Conservation (phyloP, 371 early-diverging fungal species). For the Gilbertella persicaria region DNA sequence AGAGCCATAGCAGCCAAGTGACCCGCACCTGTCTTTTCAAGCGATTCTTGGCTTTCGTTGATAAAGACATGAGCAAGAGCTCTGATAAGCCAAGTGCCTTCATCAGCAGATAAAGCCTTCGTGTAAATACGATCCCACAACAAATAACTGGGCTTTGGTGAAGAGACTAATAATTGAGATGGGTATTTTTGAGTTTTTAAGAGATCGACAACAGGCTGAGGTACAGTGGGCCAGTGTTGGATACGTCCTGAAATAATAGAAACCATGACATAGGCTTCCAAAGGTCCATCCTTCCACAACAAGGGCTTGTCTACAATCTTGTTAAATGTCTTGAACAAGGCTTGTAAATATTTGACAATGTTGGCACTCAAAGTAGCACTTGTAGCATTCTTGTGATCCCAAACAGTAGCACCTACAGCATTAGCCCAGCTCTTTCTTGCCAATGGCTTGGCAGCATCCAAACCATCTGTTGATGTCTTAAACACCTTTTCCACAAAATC, state of each 20-base stretch:
- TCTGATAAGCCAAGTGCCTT: conserved; percentile 74
- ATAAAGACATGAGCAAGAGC: conserved; percentile 55
- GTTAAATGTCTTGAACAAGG: conserved; percentile 58
- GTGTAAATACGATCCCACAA: conserved; percentile 82
- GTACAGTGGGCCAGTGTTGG: conserved; percentile 43
- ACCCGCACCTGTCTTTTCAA: conserved; percentile 41
- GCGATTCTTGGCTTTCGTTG: conserved; percentile 30
- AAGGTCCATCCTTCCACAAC: conserved; percentile 65
- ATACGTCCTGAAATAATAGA: conserved; percentile 52
- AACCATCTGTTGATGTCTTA: conserved; percentile 56
- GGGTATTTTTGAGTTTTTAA: conserved; percentile 48
- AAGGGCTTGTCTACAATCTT: conserved; percentile 68
- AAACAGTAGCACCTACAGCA: conserved; percentile 48
- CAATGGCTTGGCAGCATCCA: conserved; percentile 58
- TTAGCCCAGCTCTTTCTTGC: conserved; percentile 63
- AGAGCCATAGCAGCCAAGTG: conserved; percentile 46
- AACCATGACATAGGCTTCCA: conserved; percentile 74
- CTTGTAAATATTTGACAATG: conserved; percentile 46
- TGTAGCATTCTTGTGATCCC: conserved; percentile 45
- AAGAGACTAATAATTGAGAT: conserved; percentile 28
- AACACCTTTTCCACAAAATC: conserved; percentile 43
- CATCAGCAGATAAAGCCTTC: conserved; percentile 69
- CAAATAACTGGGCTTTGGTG: conserved; percentile 71
- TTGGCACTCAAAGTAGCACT: conserved; percentile 38
- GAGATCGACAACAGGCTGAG: conserved; percentile 32